Base-by-base conservation (phyloP, 1,139 yeast genomes). In the Hyphopichia pseudoburtonii region DNA sequence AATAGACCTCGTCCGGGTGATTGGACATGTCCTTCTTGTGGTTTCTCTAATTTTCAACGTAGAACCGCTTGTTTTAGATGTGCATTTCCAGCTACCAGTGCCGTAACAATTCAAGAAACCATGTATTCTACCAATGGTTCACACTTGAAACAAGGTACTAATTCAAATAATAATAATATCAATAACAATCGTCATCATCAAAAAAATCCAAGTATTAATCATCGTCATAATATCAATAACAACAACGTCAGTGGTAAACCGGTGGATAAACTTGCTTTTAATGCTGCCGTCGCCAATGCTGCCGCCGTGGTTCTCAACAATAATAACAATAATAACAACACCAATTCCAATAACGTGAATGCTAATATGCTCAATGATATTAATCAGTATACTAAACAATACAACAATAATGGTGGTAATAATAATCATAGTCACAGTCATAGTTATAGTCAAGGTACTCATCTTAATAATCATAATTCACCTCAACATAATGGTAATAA, bases 1-100 rank as follows among this genome's bases (percentile, higher is more conserved):
- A 89, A 89, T 58, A 76, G 95, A 50, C 96, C 96, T 17, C 74
- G 97, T 54, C 97, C 97, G 0, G 97, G 97, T 17, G 97, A 90
- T 56, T 90, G 97, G 97, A 86, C 87, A 6, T 90, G 97, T 62
- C 96, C 96, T 14, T 82, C 92, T 5, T 90, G 97, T 68, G 96
- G 97, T 1, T 90, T 90, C 56, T 86, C 95, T 27, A 90, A 90
- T 57, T 90, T 90, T 64, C 97, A 90, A 62, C 78, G 97, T 52
- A 77, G 97, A 60, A 86, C 95, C 2, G 95, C 95, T 3, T 90
- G 97, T 62, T 88, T 89, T 68, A 74, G 97, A 46, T 90, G 97
- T 57, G 82, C 92, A 2, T 88, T 85, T 63, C 95, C 96, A 3
- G 86, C 87, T n/a, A 71, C 86, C 4, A 73, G 82, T 39, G 86